Conservation (phyloP, 108 stramenopile genomes). For the Skeletonema menzelii region DNA sequence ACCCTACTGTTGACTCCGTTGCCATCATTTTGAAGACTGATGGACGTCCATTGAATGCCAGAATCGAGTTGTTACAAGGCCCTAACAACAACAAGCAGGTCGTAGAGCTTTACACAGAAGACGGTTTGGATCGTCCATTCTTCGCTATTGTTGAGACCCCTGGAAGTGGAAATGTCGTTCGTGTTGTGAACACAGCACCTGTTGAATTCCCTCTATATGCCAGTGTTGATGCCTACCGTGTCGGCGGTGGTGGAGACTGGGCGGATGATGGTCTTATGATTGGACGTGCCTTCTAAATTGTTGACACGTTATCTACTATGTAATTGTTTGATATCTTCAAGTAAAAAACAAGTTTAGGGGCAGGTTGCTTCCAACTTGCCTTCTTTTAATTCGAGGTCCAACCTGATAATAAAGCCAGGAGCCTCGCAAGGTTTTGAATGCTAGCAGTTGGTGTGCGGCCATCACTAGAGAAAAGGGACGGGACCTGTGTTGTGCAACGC, state of each 20-base stretch:
- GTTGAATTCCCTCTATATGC: slow-evolving; percentile 85
- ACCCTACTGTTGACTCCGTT: slow-evolving; percentile 70
- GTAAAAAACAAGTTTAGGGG: neutral
- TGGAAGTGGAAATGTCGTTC: slow-evolving; percentile 77
- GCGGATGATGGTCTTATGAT: slow-evolving; percentile 49
- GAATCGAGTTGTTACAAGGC: slow-evolving; percentile 81
- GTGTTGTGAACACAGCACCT: slow-evolving; percentile 79
- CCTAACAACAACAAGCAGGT: slow-evolving; percentile 91
- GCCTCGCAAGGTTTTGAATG: neutral
- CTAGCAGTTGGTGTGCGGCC: neutral
- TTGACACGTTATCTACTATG: neutral
- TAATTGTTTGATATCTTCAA: neutral
- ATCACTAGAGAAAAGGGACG: neutral
- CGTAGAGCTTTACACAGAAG: slow-evolving; percentile 82
- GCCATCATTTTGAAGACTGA: slow-evolving; percentile 69
- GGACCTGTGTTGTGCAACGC: neutral
- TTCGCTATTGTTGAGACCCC: slow-evolving; percentile 80
- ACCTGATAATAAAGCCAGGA: neutral
- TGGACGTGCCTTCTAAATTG: slow-evolving; percentile 40
- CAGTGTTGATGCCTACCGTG: slow-evolving; percentile 68
- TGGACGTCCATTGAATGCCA: slow-evolving; percentile 79
- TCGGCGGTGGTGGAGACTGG: slow-evolving; percentile 49
- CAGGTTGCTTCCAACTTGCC: neutral
- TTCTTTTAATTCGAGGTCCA: neutral
- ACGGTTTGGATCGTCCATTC: slow-evolving; percentile 83